phyloP scores from a whole-genome alignment of 1,139 yeast genomes.

The Hyphopichia burtonii region DNA sequence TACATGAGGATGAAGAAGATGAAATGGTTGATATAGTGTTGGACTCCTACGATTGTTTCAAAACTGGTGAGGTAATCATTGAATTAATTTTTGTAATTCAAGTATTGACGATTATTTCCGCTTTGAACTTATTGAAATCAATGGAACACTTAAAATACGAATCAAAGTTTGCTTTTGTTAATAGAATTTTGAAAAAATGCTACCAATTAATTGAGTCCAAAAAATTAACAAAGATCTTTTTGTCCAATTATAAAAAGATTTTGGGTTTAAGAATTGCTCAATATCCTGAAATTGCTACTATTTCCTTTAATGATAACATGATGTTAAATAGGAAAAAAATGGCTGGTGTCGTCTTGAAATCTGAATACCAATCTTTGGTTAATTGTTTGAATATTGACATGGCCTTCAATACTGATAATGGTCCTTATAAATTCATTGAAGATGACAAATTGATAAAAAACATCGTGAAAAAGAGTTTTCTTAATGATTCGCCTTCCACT shows the following conservation, averaged over 20 bases:
- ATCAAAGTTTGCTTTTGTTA: constrained; percentile 33
- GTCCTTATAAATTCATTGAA: constrained; percentile 40
- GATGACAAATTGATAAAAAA: constrained; percentile 60
- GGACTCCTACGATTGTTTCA: constrained; percentile 63
- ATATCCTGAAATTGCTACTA: constrained; percentile 37
- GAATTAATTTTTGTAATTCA: constrained; percentile 58
- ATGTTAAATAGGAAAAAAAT: constrained; percentile 26
- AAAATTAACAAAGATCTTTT: constrained; percentile 37
- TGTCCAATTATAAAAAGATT: constrained; percentile 29
- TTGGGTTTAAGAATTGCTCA: constrained; percentile 33
- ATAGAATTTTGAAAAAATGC: constrained; percentile 46
- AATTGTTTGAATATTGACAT: constrained; percentile 36
- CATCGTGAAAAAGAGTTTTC: constrained; percentile 51
- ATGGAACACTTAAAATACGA: constrained; percentile 25
- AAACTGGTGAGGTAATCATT: constrained; percentile 53
- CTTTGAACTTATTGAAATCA: constrained; percentile 32
- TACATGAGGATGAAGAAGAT: constrained; percentile 32
- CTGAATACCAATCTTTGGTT: constrained; percentile 51
- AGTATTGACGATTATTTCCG: constrained; percentile 42
- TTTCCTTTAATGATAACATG: constrained; percentile 15
- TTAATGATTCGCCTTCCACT: constrained; percentile 13
- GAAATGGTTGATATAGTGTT: constrained; percentile 44
- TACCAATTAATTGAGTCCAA: constrained; percentile 45
- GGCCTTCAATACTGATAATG: constrained; percentile 24
- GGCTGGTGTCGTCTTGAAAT: constrained; percentile 54